These are phyloP conservation scores for Hypoxylon cercidicola DNA, from an alignment of 495 filamentous ascomycete genomes.

Conservation along the genomic window DNA sequence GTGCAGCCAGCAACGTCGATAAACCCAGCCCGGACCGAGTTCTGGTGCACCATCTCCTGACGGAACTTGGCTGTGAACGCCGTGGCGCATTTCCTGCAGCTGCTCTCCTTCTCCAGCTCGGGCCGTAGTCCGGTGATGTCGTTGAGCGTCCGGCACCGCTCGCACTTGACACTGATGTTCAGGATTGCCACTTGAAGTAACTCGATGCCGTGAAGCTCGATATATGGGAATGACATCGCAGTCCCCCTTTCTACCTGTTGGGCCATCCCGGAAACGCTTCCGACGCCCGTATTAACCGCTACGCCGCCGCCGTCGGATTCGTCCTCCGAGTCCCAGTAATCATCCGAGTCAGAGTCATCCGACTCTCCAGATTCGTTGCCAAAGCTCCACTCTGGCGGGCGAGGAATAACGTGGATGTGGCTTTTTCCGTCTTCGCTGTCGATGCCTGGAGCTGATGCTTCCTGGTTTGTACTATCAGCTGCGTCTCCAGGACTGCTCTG, in stretches of 20 bases:
- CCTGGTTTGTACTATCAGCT: constrained; percentile 9
- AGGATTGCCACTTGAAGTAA: constrained; percentile 76
- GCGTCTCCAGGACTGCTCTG: background rate
- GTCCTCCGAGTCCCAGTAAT: constrained; percentile 45
- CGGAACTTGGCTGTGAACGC: constrained; percentile 75
- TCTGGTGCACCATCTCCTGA: constrained; percentile 78
- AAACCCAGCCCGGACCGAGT: constrained; percentile 82
- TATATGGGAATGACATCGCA: constrained; percentile 81
- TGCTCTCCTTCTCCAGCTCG: constrained; percentile 51
- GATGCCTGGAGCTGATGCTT: constrained; percentile 12
- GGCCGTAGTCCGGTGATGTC: constrained; percentile 74
- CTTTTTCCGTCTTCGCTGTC: constrained; percentile 57
- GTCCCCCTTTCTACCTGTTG: constrained; percentile 69
- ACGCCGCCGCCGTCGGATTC: constrained; percentile 57
- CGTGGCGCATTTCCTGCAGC: constrained; percentile 83
- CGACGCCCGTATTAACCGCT: constrained; percentile 50
- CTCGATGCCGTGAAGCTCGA: constrained; percentile 85
- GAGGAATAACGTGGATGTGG: constrained; percentile 80
- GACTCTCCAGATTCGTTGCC: constrained; percentile 58
- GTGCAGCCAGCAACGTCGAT: constrained; percentile 84
- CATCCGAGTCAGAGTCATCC: constrained; percentile 54
- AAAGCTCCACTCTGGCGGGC: constrained; percentile 83
- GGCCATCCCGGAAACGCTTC: constrained; percentile 54
- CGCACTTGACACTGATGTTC: constrained; percentile 82
- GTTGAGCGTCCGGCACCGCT: constrained; percentile 80